phyloP scores from a whole-genome alignment of 129 eudicot genomes.

The Centaurea solstitialis region DNA sequence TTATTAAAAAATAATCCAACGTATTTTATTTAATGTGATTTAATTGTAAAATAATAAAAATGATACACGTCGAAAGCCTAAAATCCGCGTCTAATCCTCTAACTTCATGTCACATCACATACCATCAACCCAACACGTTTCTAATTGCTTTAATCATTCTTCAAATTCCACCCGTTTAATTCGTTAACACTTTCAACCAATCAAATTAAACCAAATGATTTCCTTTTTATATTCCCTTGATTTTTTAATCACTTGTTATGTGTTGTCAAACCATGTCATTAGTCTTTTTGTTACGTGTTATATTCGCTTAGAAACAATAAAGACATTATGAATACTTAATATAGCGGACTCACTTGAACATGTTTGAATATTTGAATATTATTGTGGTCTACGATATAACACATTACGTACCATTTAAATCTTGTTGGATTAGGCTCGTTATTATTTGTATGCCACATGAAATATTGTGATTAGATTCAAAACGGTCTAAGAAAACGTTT shows the following conservation, averaged over 20 bases:
- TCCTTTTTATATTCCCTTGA: neutral
- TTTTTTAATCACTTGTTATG: neutral
- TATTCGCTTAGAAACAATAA: no score
- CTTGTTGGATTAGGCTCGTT: neutral
- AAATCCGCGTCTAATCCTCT: slow-evolving; percentile 34
- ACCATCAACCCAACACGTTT: slow-evolving; percentile 28
- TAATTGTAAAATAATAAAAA: neutral
- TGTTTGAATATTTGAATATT: neutral
- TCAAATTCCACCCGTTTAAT: slow-evolving; percentile 2
- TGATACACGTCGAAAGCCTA: slow-evolving; percentile 17
- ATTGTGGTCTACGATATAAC: neutral
- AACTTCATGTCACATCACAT: slow-evolving; percentile 23
- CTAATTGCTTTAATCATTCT: slow-evolving; percentile 5
- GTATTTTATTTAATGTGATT: neutral
- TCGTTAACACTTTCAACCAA: neutral
- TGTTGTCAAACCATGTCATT: neutral
- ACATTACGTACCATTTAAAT: neutral
- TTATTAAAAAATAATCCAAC: neutral
- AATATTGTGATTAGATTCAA: no score
- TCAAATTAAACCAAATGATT: slow-evolving; percentile 6
- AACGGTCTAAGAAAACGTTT: no score
- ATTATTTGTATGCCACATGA: neutral
- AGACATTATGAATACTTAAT: neutral
- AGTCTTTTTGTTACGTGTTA: neutral
- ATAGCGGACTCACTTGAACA: neutral